Base-by-base conservation (phyloP, 2,329 filamentous ascomycete species). In the Ilyonectria robusta region DNA sequence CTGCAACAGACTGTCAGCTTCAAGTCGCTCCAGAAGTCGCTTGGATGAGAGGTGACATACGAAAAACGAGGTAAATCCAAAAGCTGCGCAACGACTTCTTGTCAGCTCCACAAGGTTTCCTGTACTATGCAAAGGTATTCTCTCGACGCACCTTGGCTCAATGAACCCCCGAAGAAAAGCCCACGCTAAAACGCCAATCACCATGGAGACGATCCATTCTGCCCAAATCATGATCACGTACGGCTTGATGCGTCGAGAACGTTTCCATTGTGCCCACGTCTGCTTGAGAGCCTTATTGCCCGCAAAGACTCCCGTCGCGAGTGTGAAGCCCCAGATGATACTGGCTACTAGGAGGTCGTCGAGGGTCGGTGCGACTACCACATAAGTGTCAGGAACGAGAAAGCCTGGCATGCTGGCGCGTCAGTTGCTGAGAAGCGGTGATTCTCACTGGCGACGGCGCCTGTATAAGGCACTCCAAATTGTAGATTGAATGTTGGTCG, bases 271-370 rank as follows among this genome's bases (percentile, higher is more conserved):
- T 29, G 58, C 50, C 66, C 62, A 73, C 35, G 71, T 73, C 42
- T 75, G 72, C 26, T 68, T 71, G 23, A 46, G 62, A 1, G 72
- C 72, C 29, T 72, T 75, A 33, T 63, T 64, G 1, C 23, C 69
- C 0, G 72, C 46, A 2, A 73, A 75, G 6, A 72, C 50, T 19
- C 69, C 72, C 4, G 70, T 61, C 9, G 69, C 72, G 4, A 75
- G 54, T 6, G 72, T 73, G 26, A 75, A 75, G 4, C 72, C 72
- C 72, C 72, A 75, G 8, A 75, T 74, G 47, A 75, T 68, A 44
- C 71, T 73, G 53, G 72, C 72, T 11, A 75, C 61, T 15, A 70
- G 46, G 19, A 69, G 53, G 42, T 74, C 72, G 35, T 69, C 62
- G 9, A 57, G 47, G 6, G 47, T 68, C 23, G 72, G 72, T 7